A percentile compares a stretch with the other conserved stretches of the same genome.
phyloP scores from a whole-genome alignment of 129 eudicot genomes.

The Helichrysum umbraculigerum region DNA sequence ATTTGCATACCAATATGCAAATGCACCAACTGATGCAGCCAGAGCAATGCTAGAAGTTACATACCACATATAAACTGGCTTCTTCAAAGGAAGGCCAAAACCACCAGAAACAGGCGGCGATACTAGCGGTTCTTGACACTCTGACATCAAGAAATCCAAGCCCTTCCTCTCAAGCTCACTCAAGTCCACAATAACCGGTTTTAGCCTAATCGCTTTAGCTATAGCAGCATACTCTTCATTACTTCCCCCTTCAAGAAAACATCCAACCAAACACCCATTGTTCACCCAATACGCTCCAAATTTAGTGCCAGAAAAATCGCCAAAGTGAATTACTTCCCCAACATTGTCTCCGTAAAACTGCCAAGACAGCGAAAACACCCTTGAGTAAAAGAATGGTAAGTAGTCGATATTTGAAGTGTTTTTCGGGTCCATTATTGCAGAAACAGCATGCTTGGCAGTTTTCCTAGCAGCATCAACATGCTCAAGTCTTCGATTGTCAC shows the following conservation, averaged over 20 bases:
- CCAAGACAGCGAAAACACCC: conserved; percentile 89
- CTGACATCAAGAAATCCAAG: conserved; percentile 47
- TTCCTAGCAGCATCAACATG: conserved; percentile 90
- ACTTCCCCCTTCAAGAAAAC: conserved; percentile 92
- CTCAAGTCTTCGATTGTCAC: conserved; percentile 78
- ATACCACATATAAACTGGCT: conserved; percentile 57
- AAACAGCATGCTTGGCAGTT: conserved; percentile 80
- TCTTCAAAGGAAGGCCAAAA: conserved; percentile 25
- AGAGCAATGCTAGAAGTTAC: conserved; percentile 68
- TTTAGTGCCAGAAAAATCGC: conserved; percentile 66
- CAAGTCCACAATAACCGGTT: conserved; percentile 53
- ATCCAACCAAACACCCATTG: conserved; percentile 66
- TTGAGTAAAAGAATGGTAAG: conserved; percentile 90
- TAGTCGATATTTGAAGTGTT: conserved; percentile 63
- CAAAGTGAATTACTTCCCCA: conserved; percentile 84
- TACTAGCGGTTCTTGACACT: conserved; percentile 36
- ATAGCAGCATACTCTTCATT: conserved; percentile 74
- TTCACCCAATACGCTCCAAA: conserved; percentile 86
- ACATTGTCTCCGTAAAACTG: conserved; percentile 84
- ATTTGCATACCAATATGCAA: conserved; percentile 76
- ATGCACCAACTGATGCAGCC: conserved; percentile 72
- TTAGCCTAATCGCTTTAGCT: conserved; percentile 60
- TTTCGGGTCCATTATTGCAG: conserved; percentile 73
- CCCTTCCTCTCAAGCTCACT: conserved; percentile 63
- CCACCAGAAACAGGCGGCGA: conserved; percentile 18